Base-by-base conservation (phyloP, 2,329 filamentous ascomycete genomes). In the Epicoccum nigrum region DNA sequence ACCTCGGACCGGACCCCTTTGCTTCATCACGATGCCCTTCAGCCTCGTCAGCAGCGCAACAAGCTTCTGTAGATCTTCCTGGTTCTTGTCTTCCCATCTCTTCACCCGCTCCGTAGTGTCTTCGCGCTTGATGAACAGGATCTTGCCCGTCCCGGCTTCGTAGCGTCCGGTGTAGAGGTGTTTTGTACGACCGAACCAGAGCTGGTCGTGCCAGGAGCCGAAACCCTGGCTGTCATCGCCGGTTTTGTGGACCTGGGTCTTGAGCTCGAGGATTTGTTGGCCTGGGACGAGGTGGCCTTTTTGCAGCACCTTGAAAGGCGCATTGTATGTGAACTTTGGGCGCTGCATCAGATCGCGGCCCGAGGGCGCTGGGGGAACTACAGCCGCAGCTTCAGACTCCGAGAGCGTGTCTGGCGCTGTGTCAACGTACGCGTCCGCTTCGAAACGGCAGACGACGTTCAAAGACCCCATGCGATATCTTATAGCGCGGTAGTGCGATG, bases 101-200 rank as follows among this genome's bases (percentile, higher is more conserved):
- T 46, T 54, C 2, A 65, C 31, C 7, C 59, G 58, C n/a, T 55
- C 45, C 5, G 31, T 58, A 0, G 60, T 57, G 4, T 63, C 41
- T 45, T 64, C 58, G 4, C 54, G 41, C 30, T 57, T 65, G 27
- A 64, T 39, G 1, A 45, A 49, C 9, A 43, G 28, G 3, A 64
- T 41, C 9, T 45, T 48, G 1, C 63, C 57, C 0, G 58, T 59
- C 4, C 37, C 55, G 9, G 32, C 33, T 11, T 58, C 40, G 27
- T 66, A 68, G 2, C 52, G 56, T 0, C 59, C 65, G 0, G 60
- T 66, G 51, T 63, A 61, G 1, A 69, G 44, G 15, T 66, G 52
- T 15, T 55, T 47, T 0, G 67, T 70, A 9, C 67, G 64, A 2
- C 67, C 67, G 44, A 70, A 70, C 67, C 67, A 70, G 8, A 70